Percentiles rank a stretch among this genome's conserved stretches.
These are phyloP conservation scores for Brasenia schreberi DNA, from an alignment of 164 flowering plant species.

Conservation along the genomic window DNA sequence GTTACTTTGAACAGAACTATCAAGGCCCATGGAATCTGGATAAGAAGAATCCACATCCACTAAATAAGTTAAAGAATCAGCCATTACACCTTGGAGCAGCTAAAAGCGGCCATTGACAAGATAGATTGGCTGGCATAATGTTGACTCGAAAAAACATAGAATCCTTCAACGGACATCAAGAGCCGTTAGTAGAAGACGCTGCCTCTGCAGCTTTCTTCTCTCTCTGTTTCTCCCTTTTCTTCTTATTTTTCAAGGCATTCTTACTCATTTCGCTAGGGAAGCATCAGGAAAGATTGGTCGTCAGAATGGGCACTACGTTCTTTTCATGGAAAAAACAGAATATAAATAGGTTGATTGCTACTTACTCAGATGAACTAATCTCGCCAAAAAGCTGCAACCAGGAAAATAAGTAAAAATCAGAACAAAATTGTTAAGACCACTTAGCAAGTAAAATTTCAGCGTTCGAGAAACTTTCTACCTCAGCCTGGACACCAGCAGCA, in stretches of 20 bases:
- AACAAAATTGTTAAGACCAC: not conserved
- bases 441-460: not conserved
- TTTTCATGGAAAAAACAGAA: not conserved
- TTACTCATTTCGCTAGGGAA: conserved; percentile 61
- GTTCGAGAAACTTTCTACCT: conserved; percentile 28
- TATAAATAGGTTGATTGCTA: not conserved
- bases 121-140: no score
- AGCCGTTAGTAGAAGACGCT: not conserved
- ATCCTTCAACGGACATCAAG: not conserved
- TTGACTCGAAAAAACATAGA: not conserved
- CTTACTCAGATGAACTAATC: conserved; percentile 54
- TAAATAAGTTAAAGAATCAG: no score
- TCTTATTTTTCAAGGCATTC: conserved; percentile 79
- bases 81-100: no score
- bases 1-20: no score
- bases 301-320: not conserved
- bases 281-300: not conserved
- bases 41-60: no score
- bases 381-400: conserved; percentile 62
- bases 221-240: conserved; percentile 77
- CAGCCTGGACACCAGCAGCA: conserved; percentile 63
- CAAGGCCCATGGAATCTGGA: no score
- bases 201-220: conserved; percentile 77
- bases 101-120: no score
- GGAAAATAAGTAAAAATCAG: conserved; percentile 2